Conservation (phyloP, 1,284 basidiomycete species). For the Rhodotorula sp. region DNA sequence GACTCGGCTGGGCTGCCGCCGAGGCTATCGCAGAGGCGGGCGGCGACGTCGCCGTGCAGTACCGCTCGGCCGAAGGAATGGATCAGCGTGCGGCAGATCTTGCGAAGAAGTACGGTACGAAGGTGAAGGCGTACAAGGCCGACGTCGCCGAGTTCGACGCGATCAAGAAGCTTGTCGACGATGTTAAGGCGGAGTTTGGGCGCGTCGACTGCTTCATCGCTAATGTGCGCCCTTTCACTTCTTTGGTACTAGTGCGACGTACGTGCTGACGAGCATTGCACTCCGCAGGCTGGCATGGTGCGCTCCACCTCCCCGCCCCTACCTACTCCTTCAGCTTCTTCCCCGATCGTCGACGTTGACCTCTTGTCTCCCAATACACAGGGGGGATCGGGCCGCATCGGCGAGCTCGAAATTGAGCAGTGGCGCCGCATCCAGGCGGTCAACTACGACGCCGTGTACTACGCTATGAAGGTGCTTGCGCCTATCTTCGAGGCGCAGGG, state of each 20-base stretch:
- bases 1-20: constrained; percentile 49
- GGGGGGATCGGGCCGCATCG: constrained; percentile 46
- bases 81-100: constrained; percentile 52
- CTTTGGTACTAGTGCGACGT: constrained; percentile 48
- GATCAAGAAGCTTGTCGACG: constrained; percentile 51
- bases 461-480: constrained; percentile 52
- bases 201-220: constrained; percentile 55
- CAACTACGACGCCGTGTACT: constrained; percentile 54
- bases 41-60: constrained; percentile 46
- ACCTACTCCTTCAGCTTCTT: too few relatives aligned
- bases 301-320: neutral
- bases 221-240: constrained; percentile 49
- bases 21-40: constrained; percentile 50
- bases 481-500: constrained; percentile 48
- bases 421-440: constrained; percentile 53
- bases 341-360: too few relatives aligned
- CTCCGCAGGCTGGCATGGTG: constrained; percentile 26
- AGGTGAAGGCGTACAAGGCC: constrained; percentile 53
- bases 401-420: constrained; percentile 56
- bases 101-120: constrained; percentile 50
- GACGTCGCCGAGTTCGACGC: constrained; percentile 44
- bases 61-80: constrained; percentile 50
- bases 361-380: neutral
- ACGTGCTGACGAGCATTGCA: neutral
- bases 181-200: constrained; percentile 55